These are phyloP conservation scores for Saxispiralis lemnorum DNA, from an alignment of 495 filamentous ascomycete species.

Conservation along the genomic window DNA sequence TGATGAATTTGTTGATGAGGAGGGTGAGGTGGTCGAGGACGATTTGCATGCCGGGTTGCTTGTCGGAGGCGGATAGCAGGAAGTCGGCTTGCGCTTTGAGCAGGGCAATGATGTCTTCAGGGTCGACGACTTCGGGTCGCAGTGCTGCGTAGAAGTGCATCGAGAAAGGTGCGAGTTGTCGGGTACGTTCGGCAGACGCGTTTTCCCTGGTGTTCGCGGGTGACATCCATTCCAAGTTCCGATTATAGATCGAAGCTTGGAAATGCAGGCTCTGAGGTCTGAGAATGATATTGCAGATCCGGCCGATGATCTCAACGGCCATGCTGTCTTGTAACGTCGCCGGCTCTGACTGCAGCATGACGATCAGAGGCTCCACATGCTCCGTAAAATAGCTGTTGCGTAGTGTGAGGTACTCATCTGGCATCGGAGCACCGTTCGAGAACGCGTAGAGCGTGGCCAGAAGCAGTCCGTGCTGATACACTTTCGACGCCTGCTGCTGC, in stretches of 20 bases:
- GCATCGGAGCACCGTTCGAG: slow-evolving; percentile 29
- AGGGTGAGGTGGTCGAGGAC: slow-evolving; percentile 41
- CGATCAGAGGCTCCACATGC: slow-evolving; percentile 32
- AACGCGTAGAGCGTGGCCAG: slow-evolving; percentile 49
- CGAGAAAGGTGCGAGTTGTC: slow-evolving; percentile 6
- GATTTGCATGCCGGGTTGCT: neutral
- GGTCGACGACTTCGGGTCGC: slow-evolving; percentile 25
- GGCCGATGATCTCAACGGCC: slow-evolving; percentile 45
- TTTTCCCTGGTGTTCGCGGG: neutral
- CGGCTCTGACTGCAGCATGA: neutral
- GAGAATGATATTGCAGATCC: slow-evolving; percentile 44
- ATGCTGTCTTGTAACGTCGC: slow-evolving; percentile 30
- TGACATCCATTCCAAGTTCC: slow-evolving; percentile 7
- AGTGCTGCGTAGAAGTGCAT: slow-evolving; percentile 29
- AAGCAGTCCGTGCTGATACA: slow-evolving; percentile 43
- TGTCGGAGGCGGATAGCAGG: neutral
- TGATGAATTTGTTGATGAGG: slow-evolving; percentile 48
- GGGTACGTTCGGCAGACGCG: neutral
- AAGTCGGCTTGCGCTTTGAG: slow-evolving; percentile 15
- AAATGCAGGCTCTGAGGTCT: slow-evolving; percentile 34
- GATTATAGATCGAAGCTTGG: slow-evolving; percentile 25
- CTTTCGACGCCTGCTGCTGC: slow-evolving; percentile 30
- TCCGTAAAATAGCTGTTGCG: slow-evolving; percentile 42
- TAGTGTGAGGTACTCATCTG: slow-evolving; percentile 30
- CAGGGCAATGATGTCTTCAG: slow-evolving; percentile 18